phyloP scores from a whole-genome alignment of 805 yeast genomes.

The Starmerella scarabaei region DNA sequence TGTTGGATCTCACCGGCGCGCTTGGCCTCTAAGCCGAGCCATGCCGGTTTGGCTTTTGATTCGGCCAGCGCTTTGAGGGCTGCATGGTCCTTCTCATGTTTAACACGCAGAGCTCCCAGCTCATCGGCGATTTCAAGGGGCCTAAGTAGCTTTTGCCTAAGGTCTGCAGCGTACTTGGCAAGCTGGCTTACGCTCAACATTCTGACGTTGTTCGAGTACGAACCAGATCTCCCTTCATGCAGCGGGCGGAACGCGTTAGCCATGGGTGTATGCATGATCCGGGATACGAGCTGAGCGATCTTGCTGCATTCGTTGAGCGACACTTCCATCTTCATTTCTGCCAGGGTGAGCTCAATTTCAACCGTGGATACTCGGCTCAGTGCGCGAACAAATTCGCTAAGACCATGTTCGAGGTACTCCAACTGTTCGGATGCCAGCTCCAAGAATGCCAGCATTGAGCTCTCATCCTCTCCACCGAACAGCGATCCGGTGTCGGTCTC shows the following conservation, averaged over 20 bases:
- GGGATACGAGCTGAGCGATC: not conserved
- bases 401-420: constrained; percentile 11
- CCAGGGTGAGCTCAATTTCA: not conserved
- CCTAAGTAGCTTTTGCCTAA: constrained; percentile 21
- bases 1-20: constrained; percentile 25
- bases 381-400: not conserved
- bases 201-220: not conserved
- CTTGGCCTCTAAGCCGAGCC: constrained; percentile 28
- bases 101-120: constrained; percentile 19
- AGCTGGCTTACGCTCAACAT: constrained; percentile 1
- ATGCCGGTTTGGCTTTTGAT: constrained; percentile 16
- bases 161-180: constrained; percentile 3
- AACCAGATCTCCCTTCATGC: not conserved
- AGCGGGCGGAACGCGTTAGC: not conserved
- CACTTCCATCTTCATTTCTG: not conserved
- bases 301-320: not conserved
- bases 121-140: constrained; percentile 23
- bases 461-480: constrained; percentile 5
- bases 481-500: not conserved
- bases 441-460: constrained; percentile 12
- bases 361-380: not conserved
- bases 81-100: constrained; percentile 19
- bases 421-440: constrained; percentile 10
- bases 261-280: not conserved
- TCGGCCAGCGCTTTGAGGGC: constrained; percentile 19